phyloP scores from a whole-genome alignment of 1,139 yeast species.

The Taphrina betulina region DNA sequence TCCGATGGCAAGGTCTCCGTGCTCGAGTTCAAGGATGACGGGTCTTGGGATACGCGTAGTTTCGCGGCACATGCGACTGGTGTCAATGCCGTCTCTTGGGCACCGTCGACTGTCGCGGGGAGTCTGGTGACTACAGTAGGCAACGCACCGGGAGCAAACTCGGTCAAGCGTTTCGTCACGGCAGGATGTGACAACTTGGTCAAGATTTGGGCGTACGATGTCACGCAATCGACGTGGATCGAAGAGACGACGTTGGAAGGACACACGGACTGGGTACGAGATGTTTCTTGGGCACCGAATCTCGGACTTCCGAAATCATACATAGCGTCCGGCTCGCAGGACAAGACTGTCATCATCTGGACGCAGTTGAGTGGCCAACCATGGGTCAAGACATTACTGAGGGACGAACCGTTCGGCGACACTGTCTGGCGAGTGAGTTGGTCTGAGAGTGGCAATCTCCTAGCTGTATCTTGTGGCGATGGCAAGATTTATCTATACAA shows the following conservation, averaged over 20 bases:
- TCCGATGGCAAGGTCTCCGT: conserved; percentile 91
- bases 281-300: conserved; percentile 97
- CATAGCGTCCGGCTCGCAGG: conserved; percentile 98
- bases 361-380: conserved; percentile 67
- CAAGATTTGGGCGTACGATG: conserved; percentile 71
- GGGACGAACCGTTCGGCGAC: conserved; percentile 84
- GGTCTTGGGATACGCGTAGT: conserved; percentile 64
- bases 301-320: conserved; percentile 72
- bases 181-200: conserved; percentile 95
- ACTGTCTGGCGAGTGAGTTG: conserved; percentile 98
- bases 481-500: conserved; percentile 95
- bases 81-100: conserved; percentile 94
- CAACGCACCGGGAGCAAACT: conserved; percentile 47
- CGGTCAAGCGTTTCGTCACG: conserved; percentile 70
- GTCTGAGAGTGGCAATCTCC: conserved; percentile 92
- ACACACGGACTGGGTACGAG: conserved; percentile 97
- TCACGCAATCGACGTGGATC: conserved; percentile 57
- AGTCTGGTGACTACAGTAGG: conserved; percentile 43
- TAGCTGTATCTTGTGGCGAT: conserved; percentile 96
- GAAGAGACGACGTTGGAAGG: conserved; percentile 81
- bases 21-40: conserved; percentile 88
- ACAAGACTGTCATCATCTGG: conserved; percentile 92
- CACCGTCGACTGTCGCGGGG: conserved; percentile 59
- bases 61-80: conserved; percentile 90
- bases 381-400: conserved; percentile 74